Conservation (phyloP, 352 stramenopile genomes). For the Phytophthora kernoviae region DNA sequence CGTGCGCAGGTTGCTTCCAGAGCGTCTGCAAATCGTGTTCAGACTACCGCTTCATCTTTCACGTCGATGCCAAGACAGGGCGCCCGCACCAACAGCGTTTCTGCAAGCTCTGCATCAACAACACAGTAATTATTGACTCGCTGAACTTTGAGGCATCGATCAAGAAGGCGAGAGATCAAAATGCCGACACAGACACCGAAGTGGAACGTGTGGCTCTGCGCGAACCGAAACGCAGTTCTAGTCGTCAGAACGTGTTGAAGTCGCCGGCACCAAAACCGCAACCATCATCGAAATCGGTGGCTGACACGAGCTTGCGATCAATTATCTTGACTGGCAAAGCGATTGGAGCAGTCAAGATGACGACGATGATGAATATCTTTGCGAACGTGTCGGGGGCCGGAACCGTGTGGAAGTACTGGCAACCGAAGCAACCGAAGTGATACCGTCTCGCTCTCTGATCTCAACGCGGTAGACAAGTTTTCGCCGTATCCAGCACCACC, state of each 20-base stretch:
- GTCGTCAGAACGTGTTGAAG: slow-evolving; percentile 25
- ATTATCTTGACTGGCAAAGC: slow-evolving; percentile 42
- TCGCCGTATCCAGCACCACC: slow-evolving; percentile 33
- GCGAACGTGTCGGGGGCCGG: slow-evolving; percentile 15
- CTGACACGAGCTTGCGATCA: slow-evolving; percentile 34
- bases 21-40: slow-evolving; percentile 56
- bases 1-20: slow-evolving; percentile 49
- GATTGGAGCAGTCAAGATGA: slow-evolving; percentile 47
- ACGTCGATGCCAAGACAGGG: slow-evolving; percentile 43
- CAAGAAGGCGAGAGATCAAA: slow-evolving; percentile 19
- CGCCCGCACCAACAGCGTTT: slow-evolving; percentile 46
- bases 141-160: slow-evolving; percentile 38
- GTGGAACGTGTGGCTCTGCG: slow-evolving; percentile 22
- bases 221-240: slow-evolving; percentile 14
- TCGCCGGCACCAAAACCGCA: slow-evolving; percentile 9
- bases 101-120: slow-evolving; percentile 54
- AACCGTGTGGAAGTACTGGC: slow-evolving; percentile 24
- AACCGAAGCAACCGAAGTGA: slow-evolving; percentile 24
- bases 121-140: slow-evolving; percentile 34
- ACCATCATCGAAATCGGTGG: slow-evolving; percentile 25
- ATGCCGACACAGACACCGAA: slow-evolving; percentile 25
- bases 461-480: slow-evolving; percentile 41
- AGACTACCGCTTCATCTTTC: slow-evolving; percentile 51
- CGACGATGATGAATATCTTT: slow-evolving; percentile 40
- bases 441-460: slow-evolving; percentile 35